Conservation (phyloP, 208 protist species). For the Trypanosoma congolense region DNA sequence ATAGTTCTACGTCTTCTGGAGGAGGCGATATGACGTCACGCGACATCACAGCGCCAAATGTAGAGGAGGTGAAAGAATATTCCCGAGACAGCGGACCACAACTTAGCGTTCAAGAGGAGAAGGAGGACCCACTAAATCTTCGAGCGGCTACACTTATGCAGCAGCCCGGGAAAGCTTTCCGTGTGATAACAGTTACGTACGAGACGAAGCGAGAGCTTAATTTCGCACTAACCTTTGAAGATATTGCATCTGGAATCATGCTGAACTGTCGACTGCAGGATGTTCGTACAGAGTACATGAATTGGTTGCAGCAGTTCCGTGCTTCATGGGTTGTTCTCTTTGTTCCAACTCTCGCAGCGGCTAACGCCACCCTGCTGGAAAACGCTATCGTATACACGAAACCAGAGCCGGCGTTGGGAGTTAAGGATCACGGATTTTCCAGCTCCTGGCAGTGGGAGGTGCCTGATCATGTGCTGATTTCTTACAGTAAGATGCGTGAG, state of each 20-base stretch:
- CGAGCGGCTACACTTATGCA: slow-evolving; percentile 80
- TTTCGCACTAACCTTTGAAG: slow-evolving; percentile 76
- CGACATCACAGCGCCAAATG: background rate
- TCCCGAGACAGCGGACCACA: no score
- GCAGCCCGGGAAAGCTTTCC: slow-evolving; percentile 77
- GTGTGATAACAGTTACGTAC: slow-evolving; percentile 67
- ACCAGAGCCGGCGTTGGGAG: slow-evolving; percentile 28
- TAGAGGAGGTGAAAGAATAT: background rate
- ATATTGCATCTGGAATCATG: slow-evolving; percentile 66
- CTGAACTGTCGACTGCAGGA: slow-evolving; percentile 68
- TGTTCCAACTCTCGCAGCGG: slow-evolving; percentile 70
- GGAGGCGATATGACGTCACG: background rate
- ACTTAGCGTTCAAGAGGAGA: no score
- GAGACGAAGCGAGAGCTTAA: slow-evolving; percentile 53
- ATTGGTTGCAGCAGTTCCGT: slow-evolving; percentile 75
- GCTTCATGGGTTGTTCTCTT: slow-evolving; percentile 73
- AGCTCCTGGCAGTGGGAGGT: slow-evolving; percentile 38
- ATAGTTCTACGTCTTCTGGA: background rate
- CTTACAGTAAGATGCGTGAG: slow-evolving; percentile 77
- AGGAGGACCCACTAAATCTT: slow-evolving; percentile 83
- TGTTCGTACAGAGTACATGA: slow-evolving; percentile 56
- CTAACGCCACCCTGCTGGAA: slow-evolving; percentile 69
- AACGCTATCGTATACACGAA: slow-evolving; percentile 48
- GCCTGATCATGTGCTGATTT: slow-evolving; percentile 81
- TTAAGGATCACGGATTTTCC: slow-evolving; percentile 7